phyloP scores from a whole-genome alignment of 805 yeast genomes.

The Zygosaccharomyces bailii region DNA sequence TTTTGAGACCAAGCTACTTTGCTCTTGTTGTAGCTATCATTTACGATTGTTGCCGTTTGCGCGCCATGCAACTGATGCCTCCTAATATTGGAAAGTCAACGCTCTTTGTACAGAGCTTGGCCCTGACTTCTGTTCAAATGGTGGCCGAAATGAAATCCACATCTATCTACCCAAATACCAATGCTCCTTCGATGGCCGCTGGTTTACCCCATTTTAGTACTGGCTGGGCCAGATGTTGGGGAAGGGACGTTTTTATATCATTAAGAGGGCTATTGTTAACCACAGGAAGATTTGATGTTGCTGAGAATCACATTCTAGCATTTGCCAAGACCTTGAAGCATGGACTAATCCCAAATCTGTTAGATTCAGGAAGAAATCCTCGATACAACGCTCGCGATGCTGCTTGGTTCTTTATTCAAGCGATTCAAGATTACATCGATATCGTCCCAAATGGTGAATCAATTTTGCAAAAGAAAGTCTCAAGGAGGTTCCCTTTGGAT shows the following conservation, averaged over 20 bases:
- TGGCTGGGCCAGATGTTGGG: conserved; percentile 97
- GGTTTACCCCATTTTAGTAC: conserved; percentile 92
- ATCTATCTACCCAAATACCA: conserved; percentile 61
- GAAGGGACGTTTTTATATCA: conserved; percentile 90
- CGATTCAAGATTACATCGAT: conserved; percentile 76
- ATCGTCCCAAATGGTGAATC: conserved; percentile 64
- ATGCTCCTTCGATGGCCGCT: conserved; percentile 82
- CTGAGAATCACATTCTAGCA: conserved; percentile 73
- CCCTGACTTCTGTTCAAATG: conserved; percentile 85
- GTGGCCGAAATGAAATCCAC: conserved; percentile 69
- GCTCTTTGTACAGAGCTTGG: conserved; percentile 71
- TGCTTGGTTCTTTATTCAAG: conserved; percentile 88
- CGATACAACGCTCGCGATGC: conserved; percentile 96
- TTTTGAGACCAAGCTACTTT: conserved; percentile 82
- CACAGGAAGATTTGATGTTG: conserved; percentile 75
- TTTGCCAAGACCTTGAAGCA: conserved; percentile 91
- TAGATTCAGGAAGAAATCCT: conserved; percentile 92
- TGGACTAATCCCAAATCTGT: conserved; percentile 88
- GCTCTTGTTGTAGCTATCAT: conserved; percentile 77
- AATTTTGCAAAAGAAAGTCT: conserved; percentile 67
- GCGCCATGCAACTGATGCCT: conserved; percentile 58
- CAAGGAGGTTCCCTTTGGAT: conserved; percentile 84
- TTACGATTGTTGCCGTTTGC: conserved; percentile 73
- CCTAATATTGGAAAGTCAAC: conserved; percentile 56
- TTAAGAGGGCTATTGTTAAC: conserved; percentile 76